phyloP scores from a whole-genome alignment of 1,284 basidiomycete species.

The Meira nashicola region DNA sequence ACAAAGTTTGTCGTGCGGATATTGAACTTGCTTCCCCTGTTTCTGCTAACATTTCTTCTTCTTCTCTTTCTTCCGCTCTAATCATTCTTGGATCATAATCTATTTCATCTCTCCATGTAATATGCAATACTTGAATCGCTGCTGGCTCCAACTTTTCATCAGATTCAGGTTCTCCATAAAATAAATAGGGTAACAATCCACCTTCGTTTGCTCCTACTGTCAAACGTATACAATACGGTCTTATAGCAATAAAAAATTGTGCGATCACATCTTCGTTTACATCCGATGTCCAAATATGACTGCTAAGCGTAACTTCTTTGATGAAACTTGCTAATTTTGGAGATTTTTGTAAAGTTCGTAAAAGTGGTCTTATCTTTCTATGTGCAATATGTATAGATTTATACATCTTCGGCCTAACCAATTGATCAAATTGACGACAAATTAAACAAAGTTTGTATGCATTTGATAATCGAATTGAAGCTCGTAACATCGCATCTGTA shows the following conservation, averaged over 20 bases:
- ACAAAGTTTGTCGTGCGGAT: background rate
- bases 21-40: background rate
- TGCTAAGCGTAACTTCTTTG: background rate
- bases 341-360: background rate
- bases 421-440: constrained; percentile 8
- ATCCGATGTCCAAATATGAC: constrained; percentile 3
- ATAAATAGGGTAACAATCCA: background rate
- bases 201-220: constrained; percentile 7
- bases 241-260: background rate
- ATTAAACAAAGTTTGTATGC: constrained; percentile 4
- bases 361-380: background rate
- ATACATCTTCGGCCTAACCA: constrained; percentile 3
- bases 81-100: background rate
- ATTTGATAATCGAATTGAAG: background rate
- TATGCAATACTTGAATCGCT: background rate
- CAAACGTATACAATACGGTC: background rate
- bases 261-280: constrained; percentile 2
- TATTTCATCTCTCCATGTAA: constrained; percentile 1
- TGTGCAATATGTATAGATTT: background rate
- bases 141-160: background rate
- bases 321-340: background rate
- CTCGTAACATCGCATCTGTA: background rate
- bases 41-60: background rate
- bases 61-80: background rate
- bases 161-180: background rate